Conservation (phyloP, 768 basidiomycete genomes). For the Rhizopogon salebrosus region DNA sequence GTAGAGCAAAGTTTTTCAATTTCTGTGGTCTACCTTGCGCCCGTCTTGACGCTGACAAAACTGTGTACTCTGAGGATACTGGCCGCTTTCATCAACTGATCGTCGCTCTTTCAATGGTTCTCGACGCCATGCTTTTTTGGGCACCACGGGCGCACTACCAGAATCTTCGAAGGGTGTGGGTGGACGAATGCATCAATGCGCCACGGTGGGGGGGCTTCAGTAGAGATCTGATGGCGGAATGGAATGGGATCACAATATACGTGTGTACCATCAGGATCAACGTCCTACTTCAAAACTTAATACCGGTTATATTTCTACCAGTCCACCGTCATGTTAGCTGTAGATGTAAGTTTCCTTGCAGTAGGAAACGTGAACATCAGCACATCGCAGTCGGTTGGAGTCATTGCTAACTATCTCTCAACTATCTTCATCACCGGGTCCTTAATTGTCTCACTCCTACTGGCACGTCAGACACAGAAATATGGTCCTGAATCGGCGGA, state of each 20-base stretch:
- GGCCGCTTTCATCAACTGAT: background rate
- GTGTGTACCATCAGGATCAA: conserved; percentile 23
- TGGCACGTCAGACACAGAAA: conserved; percentile 32
- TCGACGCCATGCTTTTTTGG: conserved; percentile 1
- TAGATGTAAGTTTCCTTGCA: conserved; percentile 48
- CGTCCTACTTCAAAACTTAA: background rate
- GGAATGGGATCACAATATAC: conserved; percentile 43
- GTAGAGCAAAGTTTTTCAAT: conserved; percentile 4
- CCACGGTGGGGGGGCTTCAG: conserved; percentile 36
- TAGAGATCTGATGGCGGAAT: conserved; percentile 37
- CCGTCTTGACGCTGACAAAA: conserved; percentile 1
- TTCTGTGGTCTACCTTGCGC: conserved; percentile 1
- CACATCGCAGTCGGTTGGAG: conserved; percentile 7
- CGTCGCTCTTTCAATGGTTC: background rate
- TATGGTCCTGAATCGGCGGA: conserved; percentile 15
- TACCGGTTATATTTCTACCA: conserved; percentile 11
- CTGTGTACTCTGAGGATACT: background rate
- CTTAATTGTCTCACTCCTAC: conserved; percentile 29
- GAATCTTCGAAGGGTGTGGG: background rate
- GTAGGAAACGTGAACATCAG: conserved; percentile 36
- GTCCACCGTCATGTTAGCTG: conserved; percentile 46
- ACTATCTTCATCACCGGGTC: conserved; percentile 28
- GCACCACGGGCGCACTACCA: background rate
- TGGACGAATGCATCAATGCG: conserved; percentile 19
- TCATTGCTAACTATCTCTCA: conserved; percentile 33